phyloP scores from a whole-genome alignment of 2,329 filamentous ascomycete species.

The Fusarium penzigii region DNA sequence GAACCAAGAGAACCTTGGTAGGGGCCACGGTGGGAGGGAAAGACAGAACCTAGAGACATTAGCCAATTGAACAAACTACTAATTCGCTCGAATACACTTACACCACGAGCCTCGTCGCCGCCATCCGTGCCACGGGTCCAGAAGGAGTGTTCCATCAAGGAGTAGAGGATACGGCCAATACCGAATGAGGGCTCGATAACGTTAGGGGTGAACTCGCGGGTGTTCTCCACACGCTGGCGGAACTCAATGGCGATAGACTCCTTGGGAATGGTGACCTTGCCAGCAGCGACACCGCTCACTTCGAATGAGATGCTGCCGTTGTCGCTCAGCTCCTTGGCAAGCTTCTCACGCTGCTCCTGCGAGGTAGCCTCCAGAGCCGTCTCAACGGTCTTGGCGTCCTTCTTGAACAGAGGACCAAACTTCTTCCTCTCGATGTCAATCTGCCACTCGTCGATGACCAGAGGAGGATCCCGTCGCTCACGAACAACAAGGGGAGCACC shows the following conservation, averaged over 20 bases:
- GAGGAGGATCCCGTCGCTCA: conserved; percentile 76
- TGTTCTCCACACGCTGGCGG: conserved; percentile 78
- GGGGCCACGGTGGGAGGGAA: conserved; percentile 73
- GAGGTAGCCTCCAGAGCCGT: conserved; percentile 72
- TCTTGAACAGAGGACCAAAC: conserved; percentile 94
- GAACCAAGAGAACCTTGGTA: conserved; percentile 91
- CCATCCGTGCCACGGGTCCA: conserved; percentile 73
- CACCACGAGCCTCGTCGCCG: conserved; percentile 75
- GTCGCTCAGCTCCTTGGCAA: conserved; percentile 71
- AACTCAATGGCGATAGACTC: conserved; percentile 84
- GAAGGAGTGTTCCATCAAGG: conserved; percentile 91
- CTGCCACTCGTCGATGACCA: conserved; percentile 82
- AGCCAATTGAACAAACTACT: conserved; percentile 8
- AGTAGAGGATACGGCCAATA: conserved; percentile 92
- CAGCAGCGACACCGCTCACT: conserved; percentile 65
- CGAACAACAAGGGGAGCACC: conserved; percentile 83
- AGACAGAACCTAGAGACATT: conserved; percentile 48
- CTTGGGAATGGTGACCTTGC: conserved; percentile 76
- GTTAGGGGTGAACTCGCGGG: conserved; percentile 90
- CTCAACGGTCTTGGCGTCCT: conserved; percentile 86
- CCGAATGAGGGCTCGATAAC: conserved; percentile 98
- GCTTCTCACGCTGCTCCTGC: conserved; percentile 79
- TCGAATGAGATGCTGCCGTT: conserved; percentile 76
- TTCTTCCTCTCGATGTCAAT: conserved; percentile 91
- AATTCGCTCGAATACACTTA: conserved; percentile 50